phyloP scores from a whole-genome alignment of 768 basidiomycete genomes.

The Nevesoporus exiguus region DNA sequence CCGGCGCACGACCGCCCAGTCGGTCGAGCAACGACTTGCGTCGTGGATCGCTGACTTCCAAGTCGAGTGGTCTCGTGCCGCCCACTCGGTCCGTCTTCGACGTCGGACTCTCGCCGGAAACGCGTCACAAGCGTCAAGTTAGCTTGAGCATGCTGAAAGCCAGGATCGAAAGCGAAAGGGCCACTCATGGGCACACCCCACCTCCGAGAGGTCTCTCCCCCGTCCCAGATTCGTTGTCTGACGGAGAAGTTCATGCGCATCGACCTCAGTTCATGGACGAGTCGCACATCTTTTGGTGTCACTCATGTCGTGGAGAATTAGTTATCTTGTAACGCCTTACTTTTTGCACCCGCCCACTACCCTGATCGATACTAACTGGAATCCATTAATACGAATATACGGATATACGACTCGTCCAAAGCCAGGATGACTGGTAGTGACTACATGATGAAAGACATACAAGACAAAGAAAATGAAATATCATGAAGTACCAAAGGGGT shows the following conservation, averaged over 20 bases:
- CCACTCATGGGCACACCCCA: constrained; percentile 40
- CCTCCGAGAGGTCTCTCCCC: constrained; percentile 59
- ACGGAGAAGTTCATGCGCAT: constrained; percentile 17
- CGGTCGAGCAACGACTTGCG: constrained; percentile 39
- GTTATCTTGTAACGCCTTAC: constrained; percentile 53
- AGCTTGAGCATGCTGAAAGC: constrained; percentile 89
- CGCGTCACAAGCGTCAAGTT: constrained; percentile 76
- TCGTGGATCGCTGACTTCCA: constrained; percentile 34
- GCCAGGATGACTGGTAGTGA: constrained; percentile 4
- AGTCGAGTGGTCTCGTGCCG: constrained; percentile 33
- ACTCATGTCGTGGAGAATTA: constrained; percentile 76
- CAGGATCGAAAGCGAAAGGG: constrained; percentile 79
- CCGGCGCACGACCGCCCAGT: constrained; percentile 43
- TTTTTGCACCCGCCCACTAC: background rate
- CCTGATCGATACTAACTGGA: constrained; percentile 13
- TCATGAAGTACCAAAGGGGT: constrained; percentile 11
- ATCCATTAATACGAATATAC: constrained; percentile 21
- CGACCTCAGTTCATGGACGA: constrained; percentile 83
- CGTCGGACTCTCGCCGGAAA: constrained; percentile 67
- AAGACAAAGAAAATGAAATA: constrained; percentile 5
- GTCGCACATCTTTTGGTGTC: constrained; percentile 88
- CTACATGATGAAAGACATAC: background rate
- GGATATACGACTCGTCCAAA: constrained; percentile 6
- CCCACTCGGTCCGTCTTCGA: constrained; percentile 61
- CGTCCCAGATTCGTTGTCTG: constrained; percentile 34